Evolutionary conservation across 345 rosid species (phyloP).

Genomic region (Gynandropsis gynandra): DNA sequence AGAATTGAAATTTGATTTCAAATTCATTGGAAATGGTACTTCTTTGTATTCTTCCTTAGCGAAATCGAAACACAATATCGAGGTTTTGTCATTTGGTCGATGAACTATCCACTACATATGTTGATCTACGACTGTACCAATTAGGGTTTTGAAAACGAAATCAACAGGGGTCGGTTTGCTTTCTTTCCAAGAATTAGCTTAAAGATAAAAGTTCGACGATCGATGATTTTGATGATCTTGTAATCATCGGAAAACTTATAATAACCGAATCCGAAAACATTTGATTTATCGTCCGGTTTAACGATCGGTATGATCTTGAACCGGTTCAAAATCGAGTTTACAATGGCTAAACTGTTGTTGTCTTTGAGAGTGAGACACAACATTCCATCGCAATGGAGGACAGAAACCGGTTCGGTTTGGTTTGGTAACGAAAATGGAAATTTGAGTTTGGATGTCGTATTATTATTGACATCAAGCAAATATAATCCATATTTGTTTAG

Average conservation of each 20-base stretch:
- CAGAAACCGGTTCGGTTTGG: slow-evolving; percentile 9
- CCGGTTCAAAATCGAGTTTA: neutral
- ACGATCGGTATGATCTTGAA: slow-evolving; percentile 11
- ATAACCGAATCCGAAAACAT: slow-evolving; percentile 15
- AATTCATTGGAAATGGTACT: neutral
- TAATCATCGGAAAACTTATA: slow-evolving; percentile 7
- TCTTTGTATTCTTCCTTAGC: slow-evolving; percentile 1
- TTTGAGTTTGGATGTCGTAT: neutral
- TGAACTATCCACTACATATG: slow-evolving; percentile 14
- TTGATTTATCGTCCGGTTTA: slow-evolving; percentile 1
- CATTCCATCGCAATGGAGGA: slow-evolving; percentile 15
- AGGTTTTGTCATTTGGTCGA: neutral
- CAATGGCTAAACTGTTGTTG: slow-evolving; percentile 1
- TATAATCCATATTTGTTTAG: slow-evolving; percentile 12
- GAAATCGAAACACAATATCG: slow-evolving; percentile 13
- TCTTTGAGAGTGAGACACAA: slow-evolving; percentile 15
- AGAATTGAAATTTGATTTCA: neutral
- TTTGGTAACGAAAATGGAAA: slow-evolving; percentile 14
- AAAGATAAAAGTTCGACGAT: slow-evolving; percentile 4
- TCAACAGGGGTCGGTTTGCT: neutral
- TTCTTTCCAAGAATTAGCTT: slow-evolving; percentile 10
- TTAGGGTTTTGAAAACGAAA: neutral
- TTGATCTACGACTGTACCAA: neutral
- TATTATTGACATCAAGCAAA: slow-evolving; percentile 6
- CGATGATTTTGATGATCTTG: slow-evolving; percentile 6